These are phyloP conservation scores for Gomphus sp. DNA, from an alignment of 1,284 basidiomycete species.

Conservation along the genomic window DNA sequence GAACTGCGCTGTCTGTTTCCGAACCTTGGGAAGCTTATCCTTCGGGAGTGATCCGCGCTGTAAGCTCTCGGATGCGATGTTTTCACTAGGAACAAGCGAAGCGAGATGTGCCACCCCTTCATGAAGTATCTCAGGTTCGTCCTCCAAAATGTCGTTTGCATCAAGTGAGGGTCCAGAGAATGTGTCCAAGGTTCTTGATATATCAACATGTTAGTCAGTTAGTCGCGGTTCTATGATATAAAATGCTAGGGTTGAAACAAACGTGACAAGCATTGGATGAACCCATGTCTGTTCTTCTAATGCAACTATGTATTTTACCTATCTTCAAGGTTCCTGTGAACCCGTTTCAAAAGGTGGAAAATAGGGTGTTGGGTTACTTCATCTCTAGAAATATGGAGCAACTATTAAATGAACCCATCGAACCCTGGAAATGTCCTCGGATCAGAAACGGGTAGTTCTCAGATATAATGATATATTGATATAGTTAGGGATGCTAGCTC, in stretches of 20 bases:
- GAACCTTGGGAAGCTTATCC: neutral
- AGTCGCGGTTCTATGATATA: conserved; percentile 45
- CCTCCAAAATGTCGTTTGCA: conserved; percentile 31
- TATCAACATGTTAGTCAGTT: conserved; percentile 59
- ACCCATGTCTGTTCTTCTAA: conserved; percentile 31
- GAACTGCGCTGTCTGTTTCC: conserved; percentile 2
- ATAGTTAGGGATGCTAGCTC: no score
- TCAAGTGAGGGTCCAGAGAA: conserved; percentile 53
- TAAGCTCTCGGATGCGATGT: neutral
- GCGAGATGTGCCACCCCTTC: conserved; percentile 15
- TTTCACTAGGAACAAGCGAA: conserved; percentile 21
- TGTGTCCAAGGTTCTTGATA: conserved; percentile 53
- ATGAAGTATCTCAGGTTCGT: conserved; percentile 21
- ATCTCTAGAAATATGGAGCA: no score
- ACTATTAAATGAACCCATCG: no score
- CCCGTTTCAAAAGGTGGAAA: no score
- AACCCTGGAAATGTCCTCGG: no score
- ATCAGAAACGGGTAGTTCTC: no score
- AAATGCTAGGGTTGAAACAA: conserved; percentile 9
- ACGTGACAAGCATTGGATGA: conserved; percentile 21
- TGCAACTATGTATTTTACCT: conserved; percentile 8
- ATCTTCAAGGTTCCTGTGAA: no score
- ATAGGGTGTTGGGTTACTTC: no score
- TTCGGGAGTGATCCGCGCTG: neutral
- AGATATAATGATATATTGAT: no score